These are phyloP conservation scores for Cladophialophora chaetospira DNA, from an alignment of 2,329 filamentous ascomycete species.

Conservation along the genomic window DNA sequence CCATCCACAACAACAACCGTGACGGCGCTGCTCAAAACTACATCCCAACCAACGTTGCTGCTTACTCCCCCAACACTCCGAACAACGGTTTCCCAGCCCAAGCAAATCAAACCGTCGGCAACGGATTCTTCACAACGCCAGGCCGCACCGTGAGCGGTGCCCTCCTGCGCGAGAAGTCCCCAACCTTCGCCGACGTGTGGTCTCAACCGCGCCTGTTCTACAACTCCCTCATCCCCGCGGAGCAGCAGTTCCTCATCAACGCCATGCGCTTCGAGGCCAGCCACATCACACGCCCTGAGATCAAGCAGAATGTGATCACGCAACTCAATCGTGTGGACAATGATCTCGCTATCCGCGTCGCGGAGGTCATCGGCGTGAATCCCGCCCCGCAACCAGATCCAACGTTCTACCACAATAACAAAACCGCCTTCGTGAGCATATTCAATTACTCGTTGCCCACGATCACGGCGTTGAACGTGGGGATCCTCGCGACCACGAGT, in stretches of 20 bases:
- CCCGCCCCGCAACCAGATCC: not conserved
- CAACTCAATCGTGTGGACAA: conserved; percentile 1
- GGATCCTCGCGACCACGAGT: not conserved
- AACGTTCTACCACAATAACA: conserved; percentile 3
- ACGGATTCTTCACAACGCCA: conserved; percentile 2
- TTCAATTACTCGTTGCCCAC: conserved; percentile 8
- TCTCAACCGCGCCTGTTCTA: conserved; percentile 4
- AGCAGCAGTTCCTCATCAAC: conserved; percentile 8
- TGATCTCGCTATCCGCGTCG: not conserved
- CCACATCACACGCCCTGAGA: not conserved
- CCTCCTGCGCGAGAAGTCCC: conserved; percentile 1
- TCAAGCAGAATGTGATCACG: conserved; percentile 7
- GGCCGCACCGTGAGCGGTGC: not conserved
- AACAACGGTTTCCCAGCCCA: conserved; percentile 1
- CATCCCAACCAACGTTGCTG: not conserved
- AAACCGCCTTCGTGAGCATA: not conserved
- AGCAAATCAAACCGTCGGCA: not conserved
- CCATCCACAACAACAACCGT: conserved; percentile 9
- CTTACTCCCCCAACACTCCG: not conserved
- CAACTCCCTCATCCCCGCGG: not conserved
- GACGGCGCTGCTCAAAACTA: conserved; percentile 1
- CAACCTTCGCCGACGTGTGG: conserved; percentile 1
- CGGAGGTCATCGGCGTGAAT: not conserved
- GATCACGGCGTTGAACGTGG: conserved; percentile 1
- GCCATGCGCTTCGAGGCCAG: conserved; percentile 6